Conservation (phyloP, 2,329 filamentous ascomycete genomes). For the Cladosporium sp. region DNA sequence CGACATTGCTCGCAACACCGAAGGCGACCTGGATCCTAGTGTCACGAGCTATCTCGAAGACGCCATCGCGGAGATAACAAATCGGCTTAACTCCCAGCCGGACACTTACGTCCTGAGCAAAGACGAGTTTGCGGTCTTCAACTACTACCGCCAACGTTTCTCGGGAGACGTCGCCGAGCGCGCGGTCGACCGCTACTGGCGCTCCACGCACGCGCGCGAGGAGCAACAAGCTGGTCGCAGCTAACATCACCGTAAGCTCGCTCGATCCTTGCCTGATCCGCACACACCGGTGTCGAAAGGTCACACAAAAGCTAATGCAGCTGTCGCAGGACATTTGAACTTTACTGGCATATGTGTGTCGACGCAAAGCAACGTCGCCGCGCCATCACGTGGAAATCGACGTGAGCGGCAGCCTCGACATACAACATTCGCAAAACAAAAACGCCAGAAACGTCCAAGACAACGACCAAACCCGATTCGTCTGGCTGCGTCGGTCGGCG, state of each 20-base stretch:
- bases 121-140: conserved; percentile 83
- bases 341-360: neutral
- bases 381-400: conserved; percentile 5
- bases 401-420: conserved; percentile 1
- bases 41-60: conserved; percentile 63
- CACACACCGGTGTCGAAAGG: neutral
- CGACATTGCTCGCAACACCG: conserved; percentile 70
- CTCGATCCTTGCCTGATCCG: neutral
- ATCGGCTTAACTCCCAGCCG: conserved; percentile 60
- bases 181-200: conserved; percentile 56
- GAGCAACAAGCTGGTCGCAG: conserved; percentile 7
- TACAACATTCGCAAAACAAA: too few relatives aligned
- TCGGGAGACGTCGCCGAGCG: conserved; percentile 48
- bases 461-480: too few relatives aligned
- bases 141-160: conserved; percentile 72
- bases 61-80: conserved; percentile 63
- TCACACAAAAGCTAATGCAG: conserved; percentile 10
- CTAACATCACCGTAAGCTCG: conserved; percentile 12
- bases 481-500: conserved; percentile 9
- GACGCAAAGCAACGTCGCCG: neutral
- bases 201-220: conserved; percentile 29
- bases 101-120: conserved; percentile 67
- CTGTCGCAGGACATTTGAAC: conserved; percentile 4
- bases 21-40: conserved; percentile 61
- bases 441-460: too few relatives aligned